Evolutionary conservation across 169 alveolate species (phyloP).

Genomic region (Eimeria maxima): DNA sequence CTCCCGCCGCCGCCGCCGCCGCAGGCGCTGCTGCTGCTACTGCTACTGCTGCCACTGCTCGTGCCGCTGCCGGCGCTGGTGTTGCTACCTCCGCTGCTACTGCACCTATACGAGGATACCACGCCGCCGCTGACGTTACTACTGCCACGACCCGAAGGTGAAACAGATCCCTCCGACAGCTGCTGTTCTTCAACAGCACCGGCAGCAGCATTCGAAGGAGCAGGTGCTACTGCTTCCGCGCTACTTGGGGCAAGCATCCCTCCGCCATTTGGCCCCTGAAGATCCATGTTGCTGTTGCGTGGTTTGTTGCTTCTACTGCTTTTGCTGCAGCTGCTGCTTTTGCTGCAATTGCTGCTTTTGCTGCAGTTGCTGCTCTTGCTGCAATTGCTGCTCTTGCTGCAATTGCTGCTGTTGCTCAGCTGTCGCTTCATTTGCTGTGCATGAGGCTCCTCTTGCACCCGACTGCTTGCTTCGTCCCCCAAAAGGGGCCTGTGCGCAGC

Average conservation of each 20-base stretch:
- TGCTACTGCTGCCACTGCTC: neutral
- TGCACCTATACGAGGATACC: neutral
- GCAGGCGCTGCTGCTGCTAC: slow-evolving; percentile 38
- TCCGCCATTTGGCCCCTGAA: slow-evolving; percentile 15
- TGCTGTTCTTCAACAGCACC: slow-evolving; percentile 47
- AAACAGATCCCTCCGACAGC: slow-evolving; percentile 6
- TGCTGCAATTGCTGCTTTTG: slow-evolving; percentile 22
- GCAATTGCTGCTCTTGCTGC: slow-evolving; percentile 51
- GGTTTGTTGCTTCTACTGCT: slow-evolving; percentile 25
- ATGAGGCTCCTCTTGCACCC: slow-evolving; percentile 1
- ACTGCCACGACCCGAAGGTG: slow-evolving; percentile 8
- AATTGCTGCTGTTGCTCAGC: slow-evolving; percentile 36
- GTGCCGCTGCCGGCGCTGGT: slow-evolving; percentile 11
- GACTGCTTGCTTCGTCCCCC: slow-evolving; percentile 7
- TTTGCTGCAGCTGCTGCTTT: neutral
- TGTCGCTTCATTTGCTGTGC: slow-evolving; percentile 22
- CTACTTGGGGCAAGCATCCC: slow-evolving; percentile 45
- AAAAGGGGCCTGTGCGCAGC: neutral
- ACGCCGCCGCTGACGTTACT: slow-evolving; percentile 24
- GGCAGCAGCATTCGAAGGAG: neutral
- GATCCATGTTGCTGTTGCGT: neutral
- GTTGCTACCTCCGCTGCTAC: slow-evolving; percentile 13
- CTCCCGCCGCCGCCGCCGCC: slow-evolving; percentile 8
- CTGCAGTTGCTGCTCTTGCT: slow-evolving; percentile 34
- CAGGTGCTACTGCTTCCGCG: slow-evolving; percentile 48